Conservation (phyloP, 1,139 yeast genomes). For the Debaryomyces robertsiae region DNA sequence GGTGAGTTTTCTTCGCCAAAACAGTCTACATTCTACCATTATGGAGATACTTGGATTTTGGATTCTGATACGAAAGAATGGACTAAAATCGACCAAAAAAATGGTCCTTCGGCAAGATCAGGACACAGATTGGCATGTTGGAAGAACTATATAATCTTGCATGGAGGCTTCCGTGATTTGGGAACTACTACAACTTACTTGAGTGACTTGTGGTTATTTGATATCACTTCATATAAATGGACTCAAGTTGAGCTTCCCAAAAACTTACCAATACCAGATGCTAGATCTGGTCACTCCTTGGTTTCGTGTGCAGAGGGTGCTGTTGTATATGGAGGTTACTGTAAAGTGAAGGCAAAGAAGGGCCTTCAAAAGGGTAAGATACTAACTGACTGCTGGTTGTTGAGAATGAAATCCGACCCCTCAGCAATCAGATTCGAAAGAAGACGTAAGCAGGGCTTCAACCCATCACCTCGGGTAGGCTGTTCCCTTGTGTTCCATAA, state of each 20-base stretch:
- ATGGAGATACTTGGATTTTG: conserved; percentile 93
- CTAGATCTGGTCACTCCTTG: conserved; percentile 91
- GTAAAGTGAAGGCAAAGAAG: conserved; percentile 87
- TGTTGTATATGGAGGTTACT: conserved; percentile 88
- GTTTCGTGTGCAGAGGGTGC: conserved; percentile 85
- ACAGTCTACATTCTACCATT: conserved; percentile 93
- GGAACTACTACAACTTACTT: conserved; percentile 83
- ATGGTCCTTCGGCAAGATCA: conserved; percentile 78
- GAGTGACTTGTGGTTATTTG: conserved; percentile 90
- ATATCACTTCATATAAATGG: conserved; percentile 89
- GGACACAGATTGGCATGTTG: conserved; percentile 91
- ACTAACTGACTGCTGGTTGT: conserved; percentile 82
- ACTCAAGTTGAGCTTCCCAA: conserved; percentile 84
- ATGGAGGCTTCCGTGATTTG: conserved; percentile 92
- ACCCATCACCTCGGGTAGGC: conserved; percentile 93
- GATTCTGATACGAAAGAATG: conserved; percentile 86
- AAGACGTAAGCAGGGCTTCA: conserved; percentile 84
- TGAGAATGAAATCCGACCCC: conserved; percentile 88
- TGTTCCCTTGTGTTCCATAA: conserved; percentile 87
- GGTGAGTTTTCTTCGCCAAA: conserved; percentile 98
- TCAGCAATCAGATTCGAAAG: conserved; percentile 83
- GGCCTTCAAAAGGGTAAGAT: conserved; percentile 92
- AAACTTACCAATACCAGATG: conserved; percentile 80
- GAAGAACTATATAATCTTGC: conserved; percentile 84
- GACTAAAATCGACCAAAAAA: conserved; percentile 78